Base-by-base conservation (phyloP, 805 yeast genomes). In the Hanseniaspora lachancei region DNA sequence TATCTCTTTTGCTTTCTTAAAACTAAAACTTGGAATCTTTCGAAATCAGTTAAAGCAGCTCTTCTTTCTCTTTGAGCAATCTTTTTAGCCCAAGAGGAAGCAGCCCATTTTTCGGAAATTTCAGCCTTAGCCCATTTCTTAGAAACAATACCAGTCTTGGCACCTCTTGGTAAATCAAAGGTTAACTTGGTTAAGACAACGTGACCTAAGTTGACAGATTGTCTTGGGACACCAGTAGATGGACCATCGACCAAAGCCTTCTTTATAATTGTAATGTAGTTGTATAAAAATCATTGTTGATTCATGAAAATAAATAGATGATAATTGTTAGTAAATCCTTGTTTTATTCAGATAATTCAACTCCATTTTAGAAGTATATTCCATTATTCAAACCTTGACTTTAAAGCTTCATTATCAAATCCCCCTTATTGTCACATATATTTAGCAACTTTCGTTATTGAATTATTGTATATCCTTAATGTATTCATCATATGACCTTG, bases 1-100 rank as follows among this genome's bases (percentile, higher is more conserved):
- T 75, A 84, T 79, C 89, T 86, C 79, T 87, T 88, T 82, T 95
- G 97, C 84, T 91, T 93, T 86, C 86, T 93, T 75, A 89, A 82
- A 68, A 89, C 95, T 75, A 86, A 73, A 68, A 91, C 98, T 82
- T 91, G 96, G 96, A 93, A 93, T 84, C 99, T 89, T 81, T 93
- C 96, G 70, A 93, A 93, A 78, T 93, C 99, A 67, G 91, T 73
- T 75, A 95, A 85, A 72, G 83, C 78, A 70, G 95, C 76, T 82
- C 98, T 87, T 77, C 83, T 87, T 76, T 85, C 83, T 77, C 87
- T 88, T 77, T 86, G 84, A 73, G 95, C 96, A 70, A 93, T 84
- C 81, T 89, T 89, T 86, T 91, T 86, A 72, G 98, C 97, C 97
- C 97, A 89, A 57, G 96, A 74, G 63, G 97, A 78, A 68, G 84